Evolutionary conservation across 345 rosid species (phyloP).

Genomic region (Rhodamnia rubescens): DNA sequence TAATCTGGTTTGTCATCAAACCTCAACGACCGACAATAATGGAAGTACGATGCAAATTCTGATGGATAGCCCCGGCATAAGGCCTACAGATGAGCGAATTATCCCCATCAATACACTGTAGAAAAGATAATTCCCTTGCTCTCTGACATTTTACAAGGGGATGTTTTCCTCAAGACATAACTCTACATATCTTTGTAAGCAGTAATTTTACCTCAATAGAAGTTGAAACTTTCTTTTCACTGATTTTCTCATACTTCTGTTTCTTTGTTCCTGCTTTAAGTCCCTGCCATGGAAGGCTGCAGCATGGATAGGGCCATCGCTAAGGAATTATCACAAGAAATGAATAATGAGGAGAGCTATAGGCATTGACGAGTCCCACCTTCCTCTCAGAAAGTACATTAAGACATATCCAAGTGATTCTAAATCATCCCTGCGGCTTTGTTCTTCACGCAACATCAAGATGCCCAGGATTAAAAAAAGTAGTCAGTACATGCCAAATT

Average conservation of each 20-base stretch:
- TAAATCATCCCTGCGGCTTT: conserved; percentile 96
- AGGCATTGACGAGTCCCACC: conserved; percentile 22
- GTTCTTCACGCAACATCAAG: conserved; percentile 34
- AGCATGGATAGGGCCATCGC: conserved; percentile 1
- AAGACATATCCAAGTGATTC: conserved; percentile 93
- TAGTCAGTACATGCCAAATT: not conserved
- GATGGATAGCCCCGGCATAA: conserved; percentile 84
- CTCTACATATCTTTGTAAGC: not conserved
- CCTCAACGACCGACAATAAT: conserved; percentile 77
- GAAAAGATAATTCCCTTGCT: not conserved
- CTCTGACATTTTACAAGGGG: conserved; percentile 2
- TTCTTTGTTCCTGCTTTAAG: conserved; percentile 82
- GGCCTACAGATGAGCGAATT: conserved; percentile 25
- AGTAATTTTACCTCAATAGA: conserved; percentile 60
- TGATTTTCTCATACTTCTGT: conserved; percentile 87
- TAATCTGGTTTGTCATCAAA: conserved; percentile 91
- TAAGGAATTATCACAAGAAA: not conserved
- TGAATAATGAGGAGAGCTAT: not conserved
- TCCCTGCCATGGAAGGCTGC: conserved; percentile 97
- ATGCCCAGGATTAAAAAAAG: not conserved
- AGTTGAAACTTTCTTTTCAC: conserved; percentile 83
- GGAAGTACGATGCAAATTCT: conserved; percentile 87
- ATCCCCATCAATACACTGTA: not conserved
- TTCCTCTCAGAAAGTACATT: conserved; percentile 87
- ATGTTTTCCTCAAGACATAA: not conserved